A percentile compares a stretch with the other conserved stretches of the same genome.
These are phyloP conservation scores for Moesziomyces aphidis DNA, from an alignment of 1,284 basidiomycete species.

Conservation along the genomic window DNA sequence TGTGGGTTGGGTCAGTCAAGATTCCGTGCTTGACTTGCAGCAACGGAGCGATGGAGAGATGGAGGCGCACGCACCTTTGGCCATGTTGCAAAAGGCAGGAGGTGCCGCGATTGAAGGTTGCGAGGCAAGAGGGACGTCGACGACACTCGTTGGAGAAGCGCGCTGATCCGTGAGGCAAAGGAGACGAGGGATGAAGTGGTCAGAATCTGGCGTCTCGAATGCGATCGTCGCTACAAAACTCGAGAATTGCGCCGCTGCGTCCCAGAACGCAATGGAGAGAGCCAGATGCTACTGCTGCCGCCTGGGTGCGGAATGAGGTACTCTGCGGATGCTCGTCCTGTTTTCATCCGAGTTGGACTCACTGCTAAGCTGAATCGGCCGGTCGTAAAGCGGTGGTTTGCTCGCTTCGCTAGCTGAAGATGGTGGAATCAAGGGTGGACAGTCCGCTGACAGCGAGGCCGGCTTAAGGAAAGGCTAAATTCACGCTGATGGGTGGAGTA, in stretches of 20 bases:
- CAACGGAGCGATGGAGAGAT: background rate
- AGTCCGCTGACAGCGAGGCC: background rate
- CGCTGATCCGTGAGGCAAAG: background rate
- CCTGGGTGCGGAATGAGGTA: too few relatives aligned
- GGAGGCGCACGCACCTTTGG: slow-evolving; percentile 20
- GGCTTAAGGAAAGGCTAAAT: background rate
- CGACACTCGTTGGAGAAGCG: background rate
- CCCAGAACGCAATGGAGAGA: too few relatives aligned
- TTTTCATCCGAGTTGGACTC: too few relatives aligned
- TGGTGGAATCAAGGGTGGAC: background rate
- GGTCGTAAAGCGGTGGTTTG: background rate
- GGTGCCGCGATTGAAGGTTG: background rate
- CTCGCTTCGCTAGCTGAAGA: background rate
- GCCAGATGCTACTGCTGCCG: too few relatives aligned
- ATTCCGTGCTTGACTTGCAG: background rate
- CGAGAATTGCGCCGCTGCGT: too few relatives aligned
- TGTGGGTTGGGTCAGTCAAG: background rate
- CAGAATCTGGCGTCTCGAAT: too few relatives aligned
- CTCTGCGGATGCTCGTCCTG: too few relatives aligned
- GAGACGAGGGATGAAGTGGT: background rate
- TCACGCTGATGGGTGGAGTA: background rate
- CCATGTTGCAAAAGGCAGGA: slow-evolving; percentile 13
- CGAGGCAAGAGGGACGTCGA: background rate
- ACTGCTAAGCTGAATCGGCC: too few relatives aligned
- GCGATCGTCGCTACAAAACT: too few relatives aligned